These are phyloP conservation scores for Boletus semigastroideus DNA, from an alignment of 1,284 basidiomycete genomes.

Conservation along the genomic window DNA sequence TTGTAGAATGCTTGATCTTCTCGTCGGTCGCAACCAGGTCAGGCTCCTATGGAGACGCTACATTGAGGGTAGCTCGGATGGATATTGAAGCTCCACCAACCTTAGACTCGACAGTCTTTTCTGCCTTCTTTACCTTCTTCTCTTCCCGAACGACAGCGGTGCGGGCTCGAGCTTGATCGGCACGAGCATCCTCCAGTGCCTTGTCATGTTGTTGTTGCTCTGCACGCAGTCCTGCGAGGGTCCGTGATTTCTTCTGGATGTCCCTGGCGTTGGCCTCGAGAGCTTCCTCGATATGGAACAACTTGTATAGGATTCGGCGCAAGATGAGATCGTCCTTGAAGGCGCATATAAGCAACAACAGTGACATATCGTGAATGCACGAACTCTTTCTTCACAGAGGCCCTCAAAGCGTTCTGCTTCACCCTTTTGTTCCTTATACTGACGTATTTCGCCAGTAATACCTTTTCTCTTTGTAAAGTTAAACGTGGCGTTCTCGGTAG, in stretches of 20 bases:
- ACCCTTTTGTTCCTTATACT: conserved; percentile 95
- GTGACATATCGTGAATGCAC: conserved; percentile 22
- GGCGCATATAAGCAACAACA: conserved; percentile 3
- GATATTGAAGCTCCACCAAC: conserved; percentile 39
- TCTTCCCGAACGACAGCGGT: conserved; percentile 74
- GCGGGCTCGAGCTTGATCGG: conserved; percentile 80
- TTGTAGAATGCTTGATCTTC: conserved; percentile 82
- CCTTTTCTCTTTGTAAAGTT: conserved; percentile 93
- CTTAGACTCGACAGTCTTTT: conserved; percentile 82
- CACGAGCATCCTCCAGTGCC: conserved; percentile 71
- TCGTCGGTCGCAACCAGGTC: conserved; percentile 81
- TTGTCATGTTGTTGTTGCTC: conserved; percentile 72
- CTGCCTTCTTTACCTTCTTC: conserved; percentile 75
- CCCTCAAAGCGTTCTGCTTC: conserved; percentile 90
- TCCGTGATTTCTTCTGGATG: conserved; percentile 72
- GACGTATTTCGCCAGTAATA: conserved; percentile 93
- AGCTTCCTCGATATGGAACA: conserved; percentile 87
- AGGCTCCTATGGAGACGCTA: conserved; percentile 59
- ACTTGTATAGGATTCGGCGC: conserved; percentile 82
- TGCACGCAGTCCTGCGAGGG: conserved; percentile 63
- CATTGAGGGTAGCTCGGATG: neutral
- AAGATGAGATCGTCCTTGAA: conserved; percentile 78
- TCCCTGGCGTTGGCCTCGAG: conserved; percentile 70
- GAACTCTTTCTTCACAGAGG: conserved; percentile 70
- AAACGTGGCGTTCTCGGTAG: conserved; percentile 90